Conservation (phyloP, 768 basidiomycete genomes). For the Rubroboletus satanas region DNA sequence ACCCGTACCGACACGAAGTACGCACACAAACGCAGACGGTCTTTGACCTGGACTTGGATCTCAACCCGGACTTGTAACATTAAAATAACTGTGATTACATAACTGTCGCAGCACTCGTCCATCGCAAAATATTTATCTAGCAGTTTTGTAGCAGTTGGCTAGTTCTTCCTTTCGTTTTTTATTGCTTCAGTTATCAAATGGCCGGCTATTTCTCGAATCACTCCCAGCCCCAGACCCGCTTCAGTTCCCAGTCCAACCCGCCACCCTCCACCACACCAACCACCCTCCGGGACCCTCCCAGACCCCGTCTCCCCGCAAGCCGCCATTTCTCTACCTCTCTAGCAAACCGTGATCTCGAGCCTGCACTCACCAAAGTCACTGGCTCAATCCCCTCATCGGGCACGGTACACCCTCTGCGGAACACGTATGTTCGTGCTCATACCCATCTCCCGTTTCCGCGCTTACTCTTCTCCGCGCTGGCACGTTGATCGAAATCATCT, state of each 20-base stretch:
- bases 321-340: constrained; percentile 73
- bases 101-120: constrained; percentile 13
- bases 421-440: constrained; percentile 70
- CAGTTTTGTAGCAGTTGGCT: not conserved
- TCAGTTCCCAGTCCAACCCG: constrained; percentile 45
- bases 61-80: constrained; percentile 71
- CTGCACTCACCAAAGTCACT: constrained; percentile 40
- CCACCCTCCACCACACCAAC: not conserved
- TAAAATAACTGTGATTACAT: constrained; percentile 32
- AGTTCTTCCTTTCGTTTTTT: constrained; percentile 4
- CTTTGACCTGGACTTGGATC: constrained; percentile 79
- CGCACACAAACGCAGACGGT: constrained; percentile 56
- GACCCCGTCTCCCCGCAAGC: constrained; percentile 54
- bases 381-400: constrained; percentile 20
- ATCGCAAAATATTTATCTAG: not conserved
- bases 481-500: constrained; percentile 18
- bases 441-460: constrained; percentile 9
- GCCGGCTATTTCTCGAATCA: constrained; percentile 83
- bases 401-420: constrained; percentile 70
- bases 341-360: constrained; percentile 35
- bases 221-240: constrained; percentile 61
- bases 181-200: constrained; percentile 40
- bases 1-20: constrained; percentile 70
- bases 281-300: constrained; percentile 24
- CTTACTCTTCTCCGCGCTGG: constrained; percentile 16